Evolutionary conservation across 768 basidiomycete species (phyloP).

Genomic region (Boletales sp.): DNA sequence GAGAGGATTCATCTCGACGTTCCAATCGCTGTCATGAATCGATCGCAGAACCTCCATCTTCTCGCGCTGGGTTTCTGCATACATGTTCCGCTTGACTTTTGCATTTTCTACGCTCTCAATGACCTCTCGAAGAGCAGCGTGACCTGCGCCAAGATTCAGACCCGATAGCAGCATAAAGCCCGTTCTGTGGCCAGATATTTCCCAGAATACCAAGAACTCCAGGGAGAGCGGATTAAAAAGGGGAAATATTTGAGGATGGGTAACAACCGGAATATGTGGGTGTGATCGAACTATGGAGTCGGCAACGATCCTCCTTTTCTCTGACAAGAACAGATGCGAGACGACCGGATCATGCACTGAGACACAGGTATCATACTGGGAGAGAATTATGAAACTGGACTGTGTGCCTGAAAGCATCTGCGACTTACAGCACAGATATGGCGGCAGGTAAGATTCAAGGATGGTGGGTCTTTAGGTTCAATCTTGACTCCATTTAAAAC

Average conservation of each 20-base stretch:
- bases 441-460: conserved; percentile 49
- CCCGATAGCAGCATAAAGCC: conserved; percentile 62
- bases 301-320: conserved; percentile 42
- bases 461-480: conserved; percentile 44
- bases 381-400: background rate
- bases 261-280: conserved; percentile 53
- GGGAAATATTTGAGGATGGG: conserved; percentile 67
- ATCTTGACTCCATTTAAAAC: conserved; percentile 48
- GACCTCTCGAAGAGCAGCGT: conserved; percentile 60
- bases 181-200: conserved; percentile 52
- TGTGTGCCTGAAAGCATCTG: background rate
- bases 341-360: conserved; percentile 21
- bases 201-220: conserved; percentile 77
- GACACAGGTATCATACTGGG: conserved; percentile 11
- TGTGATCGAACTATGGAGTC: conserved; percentile 38
- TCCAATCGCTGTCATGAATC: conserved; percentile 71
- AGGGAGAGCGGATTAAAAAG: conserved; percentile 70
- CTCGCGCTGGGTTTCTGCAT: conserved; percentile 83
- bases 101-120: conserved; percentile 56
- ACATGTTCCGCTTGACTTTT: conserved; percentile 80
- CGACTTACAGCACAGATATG: conserved; percentile 44
- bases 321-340: conserved; percentile 46
- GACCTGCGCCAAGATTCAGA: conserved; percentile 61
- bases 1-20: conserved; percentile 73
- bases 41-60: conserved; percentile 62